phyloP scores from a whole-genome alignment of 768 basidiomycete species.

The Sporobolomyces roseus region DNA sequence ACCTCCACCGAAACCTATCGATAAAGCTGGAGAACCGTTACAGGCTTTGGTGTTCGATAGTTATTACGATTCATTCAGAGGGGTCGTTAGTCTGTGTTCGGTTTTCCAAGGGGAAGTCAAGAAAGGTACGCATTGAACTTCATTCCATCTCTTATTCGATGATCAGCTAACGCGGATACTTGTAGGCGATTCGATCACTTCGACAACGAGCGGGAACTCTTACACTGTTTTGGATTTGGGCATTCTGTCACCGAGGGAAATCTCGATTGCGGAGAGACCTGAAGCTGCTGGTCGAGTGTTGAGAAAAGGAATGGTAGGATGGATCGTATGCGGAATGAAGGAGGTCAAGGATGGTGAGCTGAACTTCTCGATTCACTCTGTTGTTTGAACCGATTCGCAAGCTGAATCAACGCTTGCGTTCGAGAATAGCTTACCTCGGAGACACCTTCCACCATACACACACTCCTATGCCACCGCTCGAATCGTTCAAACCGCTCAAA shows the following conservation, averaged over 20 bases:
- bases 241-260: slow-evolving; percentile 82
- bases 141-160: not conserved
- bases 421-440: slow-evolving; percentile 72
- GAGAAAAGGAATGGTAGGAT: slow-evolving; percentile 40
- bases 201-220: slow-evolving; percentile 74
- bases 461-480: slow-evolving; percentile 71
- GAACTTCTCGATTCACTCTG: not conserved
- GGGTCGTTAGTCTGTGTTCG: slow-evolving; percentile 86
- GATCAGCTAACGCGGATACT: not conserved
- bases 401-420: not conserved
- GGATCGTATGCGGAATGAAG: slow-evolving; percentile 84
- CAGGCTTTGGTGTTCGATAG: slow-evolving; percentile 92
- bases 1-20: slow-evolving; percentile 58
- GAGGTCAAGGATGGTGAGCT: slow-evolving; percentile 79
- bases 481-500: slow-evolving; percentile 85
- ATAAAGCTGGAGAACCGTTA: slow-evolving; percentile 49
- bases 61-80: slow-evolving; percentile 78
- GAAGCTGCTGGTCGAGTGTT: slow-evolving; percentile 10
- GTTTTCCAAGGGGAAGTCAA: slow-evolving; percentile 72
- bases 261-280: slow-evolving; percentile 55
- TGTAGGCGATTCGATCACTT: slow-evolving; percentile 84
- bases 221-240: slow-evolving; percentile 88
- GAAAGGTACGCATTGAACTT: slow-evolving; percentile 59
- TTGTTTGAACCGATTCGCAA: not conserved
- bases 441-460: slow-evolving; percentile 82